Evolutionary conservation across 768 basidiomycete species (phyloP).

Genomic region (Cystobasidiopsis lactophilus): DNA sequence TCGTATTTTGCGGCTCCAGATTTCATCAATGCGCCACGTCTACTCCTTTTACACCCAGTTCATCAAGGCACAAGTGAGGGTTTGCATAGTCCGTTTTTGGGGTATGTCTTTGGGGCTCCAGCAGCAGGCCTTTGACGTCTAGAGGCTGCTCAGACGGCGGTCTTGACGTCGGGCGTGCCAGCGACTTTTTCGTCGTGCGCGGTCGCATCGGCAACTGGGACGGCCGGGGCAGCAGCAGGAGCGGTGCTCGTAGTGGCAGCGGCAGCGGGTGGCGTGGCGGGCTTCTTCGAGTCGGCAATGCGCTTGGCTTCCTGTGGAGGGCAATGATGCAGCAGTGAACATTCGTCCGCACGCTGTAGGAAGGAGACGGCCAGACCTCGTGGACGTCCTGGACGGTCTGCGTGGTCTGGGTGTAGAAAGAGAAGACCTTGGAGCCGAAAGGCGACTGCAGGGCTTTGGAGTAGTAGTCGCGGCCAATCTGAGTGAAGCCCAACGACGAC

Average conservation of each 20-base stretch:
- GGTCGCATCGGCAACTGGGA: constrained; percentile 1
- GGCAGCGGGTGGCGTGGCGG: not conserved
- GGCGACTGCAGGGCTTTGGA: constrained; percentile 49
- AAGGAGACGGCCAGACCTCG: constrained; percentile 28
- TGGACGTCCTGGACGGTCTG: constrained; percentile 77
- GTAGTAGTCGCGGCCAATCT: constrained; percentile 35
- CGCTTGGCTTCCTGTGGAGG: constrained; percentile 55
- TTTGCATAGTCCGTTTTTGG: no score
- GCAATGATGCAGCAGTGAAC: not conserved
- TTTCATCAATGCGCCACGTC: no score
- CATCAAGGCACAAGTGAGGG: no score
- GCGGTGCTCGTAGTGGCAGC: no score
- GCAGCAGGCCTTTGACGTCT: no score
- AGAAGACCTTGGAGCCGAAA: constrained; percentile 46
- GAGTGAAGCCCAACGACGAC: not conserved
- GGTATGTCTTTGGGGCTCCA: no score
- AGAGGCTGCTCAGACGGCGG: no score
- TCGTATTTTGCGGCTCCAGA: no score
- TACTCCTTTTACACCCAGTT: no score
- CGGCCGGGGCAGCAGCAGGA: not conserved
- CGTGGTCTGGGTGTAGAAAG: constrained; percentile 60
- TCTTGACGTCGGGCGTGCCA: no score
- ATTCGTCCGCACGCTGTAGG: not conserved
- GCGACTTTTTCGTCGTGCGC: not conserved
- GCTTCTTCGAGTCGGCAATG: constrained; percentile 44